phyloP scores from a whole-genome alignment of 2,329 filamentous ascomycete species.

The Aspergillus sp. region DNA sequence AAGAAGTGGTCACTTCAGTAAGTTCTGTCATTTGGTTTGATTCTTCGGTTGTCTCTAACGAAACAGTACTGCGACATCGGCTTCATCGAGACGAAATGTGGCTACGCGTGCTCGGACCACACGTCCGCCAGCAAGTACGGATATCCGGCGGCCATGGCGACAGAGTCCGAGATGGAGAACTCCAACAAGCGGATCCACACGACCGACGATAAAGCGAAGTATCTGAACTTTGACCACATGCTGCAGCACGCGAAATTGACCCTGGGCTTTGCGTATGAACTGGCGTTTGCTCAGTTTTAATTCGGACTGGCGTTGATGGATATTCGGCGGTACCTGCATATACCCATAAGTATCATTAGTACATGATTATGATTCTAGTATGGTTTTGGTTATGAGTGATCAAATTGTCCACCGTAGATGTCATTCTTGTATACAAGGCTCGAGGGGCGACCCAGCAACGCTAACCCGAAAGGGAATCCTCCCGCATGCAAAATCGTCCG shows the following conservation, averaged over 20 bases:
- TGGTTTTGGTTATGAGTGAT: too few species aligned
- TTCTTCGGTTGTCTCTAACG: constrained; percentile 9
- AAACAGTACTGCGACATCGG: constrained; percentile 82
- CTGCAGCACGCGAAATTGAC: constrained; percentile 85
- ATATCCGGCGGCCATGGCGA: constrained; percentile 65
- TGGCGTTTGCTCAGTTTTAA: constrained; percentile 71
- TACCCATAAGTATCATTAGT: background rate
- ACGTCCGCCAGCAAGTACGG: constrained; percentile 66
- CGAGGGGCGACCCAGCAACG: background rate
- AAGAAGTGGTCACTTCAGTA: constrained; percentile 73
- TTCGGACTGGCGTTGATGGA: constrained; percentile 3
- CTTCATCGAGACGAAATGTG: constrained; percentile 83
- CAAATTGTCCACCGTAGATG: background rate
- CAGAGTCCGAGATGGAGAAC: constrained; percentile 60
- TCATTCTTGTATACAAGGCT: background rate
- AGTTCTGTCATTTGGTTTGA: constrained; percentile 15
- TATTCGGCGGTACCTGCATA: background rate
- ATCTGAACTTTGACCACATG: constrained; percentile 84
- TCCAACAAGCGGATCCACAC: constrained; percentile 72
- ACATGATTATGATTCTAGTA: too few species aligned
- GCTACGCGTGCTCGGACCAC: constrained; percentile 76
- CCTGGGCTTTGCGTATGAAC: constrained; percentile 77
- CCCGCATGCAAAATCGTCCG: background rate
- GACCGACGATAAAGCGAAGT: constrained; percentile 68
- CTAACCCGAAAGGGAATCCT: background rate